Conservation (phyloP, 805 yeast genomes). For the Yamadazyma nakazawae region DNA sequence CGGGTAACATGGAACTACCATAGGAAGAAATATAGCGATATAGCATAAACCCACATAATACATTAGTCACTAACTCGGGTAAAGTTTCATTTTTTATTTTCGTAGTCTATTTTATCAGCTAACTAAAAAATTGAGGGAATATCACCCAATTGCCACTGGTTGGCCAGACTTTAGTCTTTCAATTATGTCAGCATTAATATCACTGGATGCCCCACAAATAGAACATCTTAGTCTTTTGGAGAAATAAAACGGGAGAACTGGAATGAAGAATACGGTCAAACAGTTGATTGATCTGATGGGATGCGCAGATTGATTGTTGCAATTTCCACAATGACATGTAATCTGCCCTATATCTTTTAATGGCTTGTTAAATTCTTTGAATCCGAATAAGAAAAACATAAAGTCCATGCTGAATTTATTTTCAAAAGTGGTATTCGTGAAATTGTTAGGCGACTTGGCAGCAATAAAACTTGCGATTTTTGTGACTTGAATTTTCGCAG, state of each 20-base stretch:
- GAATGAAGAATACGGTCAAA: slow-evolving; percentile 52
- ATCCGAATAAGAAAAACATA: slow-evolving; percentile 32
- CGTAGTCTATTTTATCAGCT: neutral
- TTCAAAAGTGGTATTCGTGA: neutral
- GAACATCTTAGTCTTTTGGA: slow-evolving; percentile 50
- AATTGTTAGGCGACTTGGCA: slow-evolving; percentile 1
- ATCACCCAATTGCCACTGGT: slow-evolving; percentile 30
- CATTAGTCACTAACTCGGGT: neutral
- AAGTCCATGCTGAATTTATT: slow-evolving; percentile 21
- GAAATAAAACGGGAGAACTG: slow-evolving; percentile 51
- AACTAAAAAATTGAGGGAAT: neutral
- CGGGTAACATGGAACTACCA: neutral
- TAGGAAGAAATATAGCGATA: neutral
- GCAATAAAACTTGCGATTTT: neutral
- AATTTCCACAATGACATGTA: slow-evolving; percentile 51
- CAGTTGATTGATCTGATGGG: slow-evolving; percentile 53
- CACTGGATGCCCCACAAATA: slow-evolving; percentile 46
- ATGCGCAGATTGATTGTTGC: slow-evolving; percentile 54
- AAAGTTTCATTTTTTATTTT: neutral
- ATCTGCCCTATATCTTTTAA: slow-evolving; percentile 28
- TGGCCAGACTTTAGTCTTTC: slow-evolving; percentile 28
- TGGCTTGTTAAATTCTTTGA: slow-evolving; percentile 34
- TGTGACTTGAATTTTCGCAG: neutral
- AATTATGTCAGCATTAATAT: slow-evolving; percentile 21
- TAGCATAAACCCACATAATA: neutral